Evolutionary conservation across 2,329 filamentous ascomycete genomes (phyloP).

Genomic region (Stachybotrys chlorohalonatus): DNA sequence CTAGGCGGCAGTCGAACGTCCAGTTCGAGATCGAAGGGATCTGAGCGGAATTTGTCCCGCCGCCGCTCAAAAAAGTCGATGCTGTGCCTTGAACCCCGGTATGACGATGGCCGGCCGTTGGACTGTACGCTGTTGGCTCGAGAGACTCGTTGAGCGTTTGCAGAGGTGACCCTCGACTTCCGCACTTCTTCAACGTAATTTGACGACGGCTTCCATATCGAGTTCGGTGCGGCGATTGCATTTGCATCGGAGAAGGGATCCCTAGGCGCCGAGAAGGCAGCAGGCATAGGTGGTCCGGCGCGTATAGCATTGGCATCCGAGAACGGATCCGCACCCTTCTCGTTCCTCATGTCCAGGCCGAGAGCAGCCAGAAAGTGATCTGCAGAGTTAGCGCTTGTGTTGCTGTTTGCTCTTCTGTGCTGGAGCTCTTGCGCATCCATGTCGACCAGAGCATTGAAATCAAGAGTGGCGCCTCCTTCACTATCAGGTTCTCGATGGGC

Average conservation of each 20-base stretch:
- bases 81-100: conserved; percentile 30
- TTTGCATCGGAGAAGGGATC: conserved; percentile 42
- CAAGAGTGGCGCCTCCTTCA: background rate
- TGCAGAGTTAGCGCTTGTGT: conserved; percentile 3
- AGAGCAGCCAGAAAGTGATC: conserved; percentile 32
- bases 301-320: conserved; percentile 35
- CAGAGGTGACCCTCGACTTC: conserved; percentile 38
- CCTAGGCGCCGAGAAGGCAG: conserved; percentile 17
- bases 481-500: background rate
- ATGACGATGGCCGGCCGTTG: conserved; percentile 26
- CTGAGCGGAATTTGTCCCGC: conserved; percentile 51
- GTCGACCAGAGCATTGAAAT: conserved; percentile 1
- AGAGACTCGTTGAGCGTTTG: conserved; percentile 18
- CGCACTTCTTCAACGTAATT: conserved; percentile 39
- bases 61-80: conserved; percentile 33
- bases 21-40: conserved; percentile 56
- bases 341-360: conserved; percentile 23
- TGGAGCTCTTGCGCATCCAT: background rate
- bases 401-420: background rate
- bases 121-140: conserved; percentile 16
- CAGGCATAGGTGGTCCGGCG: conserved; percentile 28
- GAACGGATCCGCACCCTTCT: conserved; percentile 31
- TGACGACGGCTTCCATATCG: conserved; percentile 20
- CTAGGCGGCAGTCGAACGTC: conserved; percentile 11
- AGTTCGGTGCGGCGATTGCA: conserved; percentile 22